Evolutionary conservation across 371 early-diverging fungal genomes (phyloP), one percentile per base, ranked within the genome.

Genomic region (Mortierella sp.): DNA sequence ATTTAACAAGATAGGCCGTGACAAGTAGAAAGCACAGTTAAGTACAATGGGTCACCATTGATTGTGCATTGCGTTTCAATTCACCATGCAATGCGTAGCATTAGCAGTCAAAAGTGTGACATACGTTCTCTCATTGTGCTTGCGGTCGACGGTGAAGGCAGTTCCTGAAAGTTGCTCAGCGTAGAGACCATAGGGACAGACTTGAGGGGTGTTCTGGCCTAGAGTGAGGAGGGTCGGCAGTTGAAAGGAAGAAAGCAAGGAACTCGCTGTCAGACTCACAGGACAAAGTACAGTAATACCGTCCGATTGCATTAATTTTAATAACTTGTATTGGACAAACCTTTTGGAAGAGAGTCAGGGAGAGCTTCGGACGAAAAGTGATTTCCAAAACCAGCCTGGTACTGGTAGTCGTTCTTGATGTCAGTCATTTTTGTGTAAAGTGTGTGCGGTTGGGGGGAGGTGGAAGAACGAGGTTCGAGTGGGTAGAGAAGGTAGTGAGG

Each of bases 81-180:
- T 55, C 21, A 55, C 55, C 9, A n/a, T 59, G 38, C 60, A 59
- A 16, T 40, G 36, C 10, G n/a, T 59, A n/a, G n/a, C 38, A 38
- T 36, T 36, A 38, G 16, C 38, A 24, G 32, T 50, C 28, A 59
- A 67, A 28, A 24, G 22, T 33, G 58, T 10, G 58, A 76, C 84
- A 48, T 87, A 94, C 94, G 90, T 93, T 77, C 94, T 88, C 80
- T 92, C 94, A 87, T 98, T 98, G 72, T 92, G 87, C 40, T 89
- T 86, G 40, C 97, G 90, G 38, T 93, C 95, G 3, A 92, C 96
- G 0, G 99, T 98, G 84, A 98, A 98, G 16, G 98, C 97, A 6
- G 97, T 94, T 50, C 98, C 98, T 28, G 96, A 95, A 36, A 98
- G 88, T 79, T 97, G 97, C 85, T 98, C 99, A 24, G 98, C 96